Evolutionary conservation across 768 basidiomycete genomes (phyloP), one percentile per base, ranked within the genome.

Genomic region (Pleurotus citrinopileatus): DNA sequence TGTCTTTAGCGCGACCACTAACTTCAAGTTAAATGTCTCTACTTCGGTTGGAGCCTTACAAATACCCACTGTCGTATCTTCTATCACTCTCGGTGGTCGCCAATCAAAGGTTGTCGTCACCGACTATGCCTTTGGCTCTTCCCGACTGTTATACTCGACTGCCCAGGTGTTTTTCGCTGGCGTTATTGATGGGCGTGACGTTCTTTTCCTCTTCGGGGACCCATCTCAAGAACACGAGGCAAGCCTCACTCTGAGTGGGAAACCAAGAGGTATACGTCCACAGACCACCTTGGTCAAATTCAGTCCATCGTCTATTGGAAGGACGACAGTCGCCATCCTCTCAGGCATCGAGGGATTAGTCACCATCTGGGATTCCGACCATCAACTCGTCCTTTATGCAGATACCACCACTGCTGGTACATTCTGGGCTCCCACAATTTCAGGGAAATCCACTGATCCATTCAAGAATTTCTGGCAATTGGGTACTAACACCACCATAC

Each of bases 361-460:
- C 37, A 82, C 86, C 0, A 60, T 89, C 23, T 82, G 80, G 73
- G 88, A 91, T 57, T 84, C 86, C 0, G 72, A 78, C 40, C 77
- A 76, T 1, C 86, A 89, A 60, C 75, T 91, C 17, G 67, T 94
- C 23, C 68, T 92, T 10, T 91, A 75, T 60, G 80, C 82, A 5
- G 89, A 92, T 61, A 75, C 82, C 0, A 69, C 62, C 12, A 87
- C 86, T 0, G 84, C 86, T 2, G 79, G 76, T 26, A 86, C 84
- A 0, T 90, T 91, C 72, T 94, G 87, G 84, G 75, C 86, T 3
- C 92, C 92, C 1, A 76, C 80, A 15, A 73, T 92, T 38, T 67
- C 83, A 4, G 68, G 70, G 0, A 58, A 63, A 4, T 58, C 65
- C 3, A 66, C 62, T 3, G 68, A 75, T 25, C 71, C 76, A 10